Evolutionary conservation across 164 flowering plant genomes (phyloP), one percentile per base, ranked within the genome.

Genomic region (Vitis rotundifolia): DNA sequence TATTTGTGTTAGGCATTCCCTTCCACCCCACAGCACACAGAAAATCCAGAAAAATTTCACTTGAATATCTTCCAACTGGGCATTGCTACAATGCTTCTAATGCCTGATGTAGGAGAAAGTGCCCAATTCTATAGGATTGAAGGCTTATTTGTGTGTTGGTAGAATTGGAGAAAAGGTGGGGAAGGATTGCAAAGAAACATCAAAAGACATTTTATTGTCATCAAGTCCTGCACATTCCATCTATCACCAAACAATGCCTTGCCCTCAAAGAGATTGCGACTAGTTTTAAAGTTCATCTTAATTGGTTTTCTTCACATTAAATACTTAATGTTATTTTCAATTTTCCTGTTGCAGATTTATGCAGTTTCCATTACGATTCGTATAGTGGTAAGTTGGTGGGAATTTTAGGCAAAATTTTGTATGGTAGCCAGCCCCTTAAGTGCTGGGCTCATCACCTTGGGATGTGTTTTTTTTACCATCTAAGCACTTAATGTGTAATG

Each of bases 331-430:
- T 37, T 37, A 37, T 18, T 13, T 52, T 8, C 26, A 3, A 69
- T 73, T 64, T 52, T 69, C 56, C 70, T 72, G 59, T 63, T 77
- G 81, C 94, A 93, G 97, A 91, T 94, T 26, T 91, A 94, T 85
- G 97, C 97, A 9, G 97, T 94, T 74, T 94, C 98, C 55, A 91
- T 92, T 15, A 94, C 98, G n/a, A 89, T 94, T 47, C 96, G 94
- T 84, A 89, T 92, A 68, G 97, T 92, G 90, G 92, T 90, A 81
- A 79, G 91, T 77, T 49, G 44, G 44, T 37, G 44, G 7, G 44
- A 6, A 37, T 3, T 37, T 37, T 3, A 37, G 44, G 44, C 44
- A 37, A 37, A 37, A 37, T 3, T 37, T 37, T 37, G 44, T 37
- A 37, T 37, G 5, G 44, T 37, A 37, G 44, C 44, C 26, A 22